A percentile compares a stretch with the other conserved stretches of the same genome.
Evolutionary conservation across 345 rosid genomes (phyloP).

Genomic region (Capsella bursapastoris): DNA sequence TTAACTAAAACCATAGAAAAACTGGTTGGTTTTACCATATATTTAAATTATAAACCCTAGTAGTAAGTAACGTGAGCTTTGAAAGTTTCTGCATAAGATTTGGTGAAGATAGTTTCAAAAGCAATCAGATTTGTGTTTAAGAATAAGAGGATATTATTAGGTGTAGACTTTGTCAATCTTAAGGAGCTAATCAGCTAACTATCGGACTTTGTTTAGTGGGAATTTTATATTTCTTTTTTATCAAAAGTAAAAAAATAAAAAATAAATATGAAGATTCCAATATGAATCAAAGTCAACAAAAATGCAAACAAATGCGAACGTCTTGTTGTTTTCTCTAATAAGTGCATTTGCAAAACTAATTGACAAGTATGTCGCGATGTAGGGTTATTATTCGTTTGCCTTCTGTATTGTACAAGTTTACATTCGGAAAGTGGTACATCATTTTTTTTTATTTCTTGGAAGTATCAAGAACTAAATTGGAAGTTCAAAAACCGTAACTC

Average conservation of each 20-base stretch:
- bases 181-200: background rate
- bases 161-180: constrained; percentile 41
- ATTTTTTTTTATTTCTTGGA: no score
- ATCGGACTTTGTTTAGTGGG: background rate
- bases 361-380: constrained; percentile 26
- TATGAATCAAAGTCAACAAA: constrained; percentile 40
- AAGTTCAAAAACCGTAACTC: background rate
- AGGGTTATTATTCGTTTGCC: constrained; percentile 16
- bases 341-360: background rate
- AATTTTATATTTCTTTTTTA: background rate
- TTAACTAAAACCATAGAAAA: background rate
- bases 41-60: background rate
- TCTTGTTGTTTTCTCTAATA: background rate
- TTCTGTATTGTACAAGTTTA: background rate
- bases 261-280: constrained; percentile 14
- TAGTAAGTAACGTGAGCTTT: constrained; percentile 2
- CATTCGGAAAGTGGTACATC: background rate
- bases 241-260: background rate
- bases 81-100: constrained; percentile 34
- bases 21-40: background rate
- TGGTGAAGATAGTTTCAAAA: constrained; percentile 40
- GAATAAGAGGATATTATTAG: constrained; percentile 22
- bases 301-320: constrained; percentile 31
- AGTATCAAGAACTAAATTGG: background rate
- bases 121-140: constrained; percentile 21